Base-by-base conservation (phyloP, 2,329 filamentous ascomycete species). In the Nemania sp. region DNA sequence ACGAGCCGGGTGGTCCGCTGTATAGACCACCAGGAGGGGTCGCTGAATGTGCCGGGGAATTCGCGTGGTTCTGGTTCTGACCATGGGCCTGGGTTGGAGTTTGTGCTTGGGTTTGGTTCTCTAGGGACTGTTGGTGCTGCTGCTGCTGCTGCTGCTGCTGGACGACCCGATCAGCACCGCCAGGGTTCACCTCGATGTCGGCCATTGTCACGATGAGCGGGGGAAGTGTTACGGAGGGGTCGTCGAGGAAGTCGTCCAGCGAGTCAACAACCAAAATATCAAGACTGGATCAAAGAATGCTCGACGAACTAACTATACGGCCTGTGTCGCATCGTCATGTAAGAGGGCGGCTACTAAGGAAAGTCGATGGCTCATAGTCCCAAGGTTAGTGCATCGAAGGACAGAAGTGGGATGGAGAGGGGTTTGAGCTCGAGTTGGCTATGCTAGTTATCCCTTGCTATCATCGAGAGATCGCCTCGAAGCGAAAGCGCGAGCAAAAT, bases 141-240 rank as follows among this genome's bases (percentile, higher is more conserved):
- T 48, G 36, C 23, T 34, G 44, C 14, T 55, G 52, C 8, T 56
- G 36, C 34, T 47, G 50, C n/a, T 46, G 59, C 22, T 54, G 49
- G 17, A 40, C 57, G 40, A 39, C 50, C 20, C 33, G 22, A 30
- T 55, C 54, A 33, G 47, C 30, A 49, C 40, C 45, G 33, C 20
- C 31, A 20, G 49, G 41, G 26, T 59, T 61, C 17, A 44, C 34
- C 15, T 62, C 60, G 33, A 59, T 17, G 8, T 60, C 58, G 58
- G 52, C 39, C 60, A 60, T 62, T 46, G 48, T 52, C 55, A 49
- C 39, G 57, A 60, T 62, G 20, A 49, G 12, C 23, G 31, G 15
- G n/a, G 37, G 22, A 23, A n/a, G 28, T n/a, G 15, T 30, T 15
- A 26, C 3, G 36, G 8, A 26, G 22, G 22, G 6, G 19, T 31